Base-by-base conservation (phyloP, 2,329 filamentous ascomycete genomes). In the Rutstroemia sydowiana region DNA sequence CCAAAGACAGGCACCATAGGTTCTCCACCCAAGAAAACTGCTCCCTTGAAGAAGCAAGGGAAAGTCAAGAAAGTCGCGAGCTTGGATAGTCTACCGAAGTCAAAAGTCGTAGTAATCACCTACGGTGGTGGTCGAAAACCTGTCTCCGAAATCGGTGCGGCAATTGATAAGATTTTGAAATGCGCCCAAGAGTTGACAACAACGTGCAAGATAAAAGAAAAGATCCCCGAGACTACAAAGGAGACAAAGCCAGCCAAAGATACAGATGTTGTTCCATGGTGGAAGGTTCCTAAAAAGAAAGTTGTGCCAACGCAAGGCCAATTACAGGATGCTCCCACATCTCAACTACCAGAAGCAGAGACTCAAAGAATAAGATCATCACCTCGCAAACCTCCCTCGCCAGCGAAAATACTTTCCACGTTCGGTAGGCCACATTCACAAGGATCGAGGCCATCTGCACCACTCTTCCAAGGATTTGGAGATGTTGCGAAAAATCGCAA, bases 131-230 rank as follows among this genome's bases (percentile, higher is more conserved):
- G 79, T 51, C 64, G 70, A 6, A 65, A 63, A 26, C 70, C 69
- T 36, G 74, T 75, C 36, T 62, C 66, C 30, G 68, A 69, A 0
- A 65, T 87, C 26, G 85, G 83, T 0, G 65, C 73, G 8, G 76
- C 74, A 57, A 85, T 95, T 51, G 69, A 82, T 21, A 70, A 75
- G 4, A 86, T 95, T 21, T 66, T 90, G 11, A 55, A 55, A 14
- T 41, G 51, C 21, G 41, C 46, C 3, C 55, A 49, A 14, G 18
- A 5, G 8, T 23, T 11, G 7, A 34, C 16, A 16, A 3, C 21
- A 10, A 46, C 48, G 13, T n/a, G 13, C 3, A 41, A 7, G 16
- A 18, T 8, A 23, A 45, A 45, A 14, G 9, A 37, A 16, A 28
- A 23, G 13, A 14, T 26, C 14, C 32, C 18, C 2, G 14, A 44